Evolutionary conservation across 169 alveolate genomes (phyloP), one percentile per base, ranked within the genome.

Genomic region (Plasmodium inui): DNA sequence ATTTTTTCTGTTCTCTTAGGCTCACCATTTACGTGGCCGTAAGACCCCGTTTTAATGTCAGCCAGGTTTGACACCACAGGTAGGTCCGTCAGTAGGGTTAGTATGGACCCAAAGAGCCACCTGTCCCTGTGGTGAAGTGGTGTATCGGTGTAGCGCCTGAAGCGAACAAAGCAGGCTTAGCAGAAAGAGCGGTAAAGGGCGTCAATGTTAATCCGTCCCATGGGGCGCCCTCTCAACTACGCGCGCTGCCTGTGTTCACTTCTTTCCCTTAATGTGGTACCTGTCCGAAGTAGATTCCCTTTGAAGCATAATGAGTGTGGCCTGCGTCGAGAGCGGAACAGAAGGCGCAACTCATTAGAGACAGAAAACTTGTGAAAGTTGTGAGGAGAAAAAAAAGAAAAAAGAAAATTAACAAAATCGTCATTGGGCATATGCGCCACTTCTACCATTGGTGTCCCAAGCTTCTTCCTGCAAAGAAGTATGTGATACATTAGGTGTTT

Each of bases 21-120:
- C 37, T 26, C 57, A 96, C 97, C 97, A 76, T 96, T 96, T 22
- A 96, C 93, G 50, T 96, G 96, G 0, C 97, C 97, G 76, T 94
- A 96, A 8, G 97, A 96, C 17, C 97, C 97, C 61, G 96, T 96
- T 17, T 88, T 73, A 32, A 93, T 80, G 83, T 96, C 97, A 30
- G 97, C 95, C 28, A 96, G 50, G 95, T 96, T 93, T 37, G 97
- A 86, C 37, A 92, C 96, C 28, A 96, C 96, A 9, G 97, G 97
- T 28, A 96, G 90, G 39, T 90, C 95, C 10, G 97, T 96, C 50
- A 96, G 53, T 41, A 95, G 72, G 32, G 97, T 95, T 92, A 96
- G 92, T 17, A 96, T 88, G 28, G 97, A 95, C 30, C 97, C 97
- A 32, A 96, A 96, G 67, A 96, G 73, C 93, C 93, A 95, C 53